Evolutionary conservation across 768 basidiomycete genomes (phyloP).

Genomic region (Sporobolomyces roseus): DNA sequence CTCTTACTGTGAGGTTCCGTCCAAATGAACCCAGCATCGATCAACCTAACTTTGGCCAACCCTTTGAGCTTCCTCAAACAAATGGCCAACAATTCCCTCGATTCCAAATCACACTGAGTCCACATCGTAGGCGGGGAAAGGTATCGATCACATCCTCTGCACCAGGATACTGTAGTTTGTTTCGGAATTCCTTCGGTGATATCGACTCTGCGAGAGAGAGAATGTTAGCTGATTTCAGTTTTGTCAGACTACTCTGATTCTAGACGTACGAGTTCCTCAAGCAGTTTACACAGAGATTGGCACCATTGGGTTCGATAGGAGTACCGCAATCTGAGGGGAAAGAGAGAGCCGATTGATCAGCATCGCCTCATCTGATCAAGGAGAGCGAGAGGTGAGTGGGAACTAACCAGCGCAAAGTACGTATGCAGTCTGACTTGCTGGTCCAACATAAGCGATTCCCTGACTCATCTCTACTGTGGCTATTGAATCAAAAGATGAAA

Average conservation of each 20-base stretch:
- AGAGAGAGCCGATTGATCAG: slow-evolving; percentile 6
- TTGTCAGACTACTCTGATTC: background rate
- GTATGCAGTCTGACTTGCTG: slow-evolving; percentile 43
- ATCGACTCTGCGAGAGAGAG: slow-evolving; percentile 62
- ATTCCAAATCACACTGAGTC: slow-evolving; percentile 81
- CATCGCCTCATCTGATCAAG: background rate
- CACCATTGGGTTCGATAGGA: slow-evolving; percentile 58
- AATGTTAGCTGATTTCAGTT: background rate
- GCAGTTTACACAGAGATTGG: slow-evolving; percentile 84
- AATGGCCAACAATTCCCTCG: slow-evolving; percentile 84
- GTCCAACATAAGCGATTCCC: slow-evolving; percentile 39
- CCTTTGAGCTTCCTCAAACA: slow-evolving; percentile 94
- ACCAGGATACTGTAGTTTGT: slow-evolving; percentile 81
- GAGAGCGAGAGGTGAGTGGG: background rate
- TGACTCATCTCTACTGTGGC: slow-evolving; percentile 16
- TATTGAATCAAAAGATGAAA: slow-evolving; percentile 5
- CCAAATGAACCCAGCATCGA: slow-evolving; percentile 99
- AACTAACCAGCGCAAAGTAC: slow-evolving; percentile 47
- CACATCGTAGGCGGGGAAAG: slow-evolving; percentile 83
- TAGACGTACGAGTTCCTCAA: slow-evolving; percentile 72
- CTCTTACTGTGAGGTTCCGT: slow-evolving; percentile 97
- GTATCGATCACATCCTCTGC: slow-evolving; percentile 94
- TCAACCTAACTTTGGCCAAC: slow-evolving; percentile 84
- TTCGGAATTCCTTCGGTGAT: slow-evolving; percentile 93
- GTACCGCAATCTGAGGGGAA: slow-evolving; percentile 45